Conservation (phyloP, 2,329 filamentous ascomycete genomes). For the Nemania sp. region DNA sequence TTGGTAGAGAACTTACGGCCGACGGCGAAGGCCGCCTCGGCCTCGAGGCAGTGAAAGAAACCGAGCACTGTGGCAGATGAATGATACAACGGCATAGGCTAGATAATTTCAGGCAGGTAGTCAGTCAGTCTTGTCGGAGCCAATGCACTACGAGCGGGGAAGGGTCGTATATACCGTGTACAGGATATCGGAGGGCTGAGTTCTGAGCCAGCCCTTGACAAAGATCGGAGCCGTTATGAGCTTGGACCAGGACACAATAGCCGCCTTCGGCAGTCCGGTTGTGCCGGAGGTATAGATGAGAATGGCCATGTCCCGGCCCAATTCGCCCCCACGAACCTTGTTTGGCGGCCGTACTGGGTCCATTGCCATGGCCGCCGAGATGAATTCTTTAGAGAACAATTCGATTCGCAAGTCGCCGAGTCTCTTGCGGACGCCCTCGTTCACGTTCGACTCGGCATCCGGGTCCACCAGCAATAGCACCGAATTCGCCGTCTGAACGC, state of each 20-base stretch:
- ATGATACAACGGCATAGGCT: conserved; percentile 91
- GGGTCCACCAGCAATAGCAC: conserved; percentile 71
- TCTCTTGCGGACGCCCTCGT: conserved; percentile 58
- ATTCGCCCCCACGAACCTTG: conserved; percentile 54
- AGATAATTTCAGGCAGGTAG: conserved; percentile 6
- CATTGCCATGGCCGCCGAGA: conserved; percentile 56
- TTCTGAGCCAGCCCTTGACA: conserved; percentile 56
- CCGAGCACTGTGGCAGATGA: conserved; percentile 75
- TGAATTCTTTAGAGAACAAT: conserved; percentile 61
- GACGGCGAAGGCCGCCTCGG: conserved; percentile 69
- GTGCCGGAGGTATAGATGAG: conserved; percentile 88
- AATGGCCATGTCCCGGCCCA: conserved; percentile 62
- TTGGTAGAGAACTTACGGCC: conserved; percentile 78
- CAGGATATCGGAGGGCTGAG: conserved; percentile 67
- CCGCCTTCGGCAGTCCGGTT: conserved; percentile 80
- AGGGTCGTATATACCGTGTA: conserved; percentile 63
- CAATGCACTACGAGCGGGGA: background rate
- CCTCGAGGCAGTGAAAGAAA: conserved; percentile 61
- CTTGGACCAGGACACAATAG: conserved; percentile 75
- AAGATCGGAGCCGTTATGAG: conserved; percentile 57
- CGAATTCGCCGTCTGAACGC: conserved; percentile 68
- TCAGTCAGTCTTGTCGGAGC: background rate
- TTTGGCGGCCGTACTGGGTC: conserved; percentile 62
- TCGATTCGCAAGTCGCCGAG: conserved; percentile 60
- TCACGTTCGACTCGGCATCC: conserved; percentile 57